These are phyloP conservation scores for Candida nonsorbophila DNA, from an alignment of 805 yeast genomes.

Conservation along the genomic window DNA sequence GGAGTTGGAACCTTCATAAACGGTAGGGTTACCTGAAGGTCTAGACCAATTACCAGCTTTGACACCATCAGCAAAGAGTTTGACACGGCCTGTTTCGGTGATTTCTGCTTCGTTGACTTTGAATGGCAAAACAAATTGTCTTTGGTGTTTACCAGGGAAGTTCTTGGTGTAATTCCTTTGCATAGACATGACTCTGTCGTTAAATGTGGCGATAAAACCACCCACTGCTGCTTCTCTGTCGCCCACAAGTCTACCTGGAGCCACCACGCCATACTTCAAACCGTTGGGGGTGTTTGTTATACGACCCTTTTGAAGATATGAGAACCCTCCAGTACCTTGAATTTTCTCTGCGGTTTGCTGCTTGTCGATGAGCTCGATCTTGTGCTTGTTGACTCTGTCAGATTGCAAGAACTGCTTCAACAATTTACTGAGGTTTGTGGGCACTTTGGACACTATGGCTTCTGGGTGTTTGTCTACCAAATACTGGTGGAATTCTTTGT, in stretches of 20 bases:
- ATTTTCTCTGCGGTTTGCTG: conserved; percentile 13
- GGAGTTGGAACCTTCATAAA: conserved; percentile 26
- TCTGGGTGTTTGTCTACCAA: conserved; percentile 46
- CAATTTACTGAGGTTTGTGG: conserved; percentile 17
- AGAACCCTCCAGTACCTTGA: conserved; percentile 73
- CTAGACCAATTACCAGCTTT: conserved; percentile 38
- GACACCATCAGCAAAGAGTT: conserved; percentile 34
- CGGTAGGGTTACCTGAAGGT: conserved; percentile 4
- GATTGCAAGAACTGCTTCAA: conserved; percentile 28
- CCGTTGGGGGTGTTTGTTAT: conserved; percentile 70
- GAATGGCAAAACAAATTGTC: conserved; percentile 40
- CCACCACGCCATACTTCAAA: conserved; percentile 44
- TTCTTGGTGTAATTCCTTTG: conserved; percentile 36
- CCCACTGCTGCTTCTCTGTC: conserved; percentile 49
- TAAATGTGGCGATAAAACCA: conserved; percentile 34
- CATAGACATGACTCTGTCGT: conserved; percentile 29
- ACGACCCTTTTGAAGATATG: conserved; percentile 66
- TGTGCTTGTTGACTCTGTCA: conserved; percentile 16
- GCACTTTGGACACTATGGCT: conserved; percentile 17
- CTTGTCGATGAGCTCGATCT: conserved; percentile 5
- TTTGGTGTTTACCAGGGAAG: conserved; percentile 35
- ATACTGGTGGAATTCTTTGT: conserved; percentile 52
- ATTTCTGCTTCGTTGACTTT: conserved; percentile 34
- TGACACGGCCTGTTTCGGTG: conserved; percentile 30
- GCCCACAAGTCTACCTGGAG: conserved; percentile 64